phyloP scores from a whole-genome alignment of 257 asterid species.

The Nicotiana benthamiana region DNA sequence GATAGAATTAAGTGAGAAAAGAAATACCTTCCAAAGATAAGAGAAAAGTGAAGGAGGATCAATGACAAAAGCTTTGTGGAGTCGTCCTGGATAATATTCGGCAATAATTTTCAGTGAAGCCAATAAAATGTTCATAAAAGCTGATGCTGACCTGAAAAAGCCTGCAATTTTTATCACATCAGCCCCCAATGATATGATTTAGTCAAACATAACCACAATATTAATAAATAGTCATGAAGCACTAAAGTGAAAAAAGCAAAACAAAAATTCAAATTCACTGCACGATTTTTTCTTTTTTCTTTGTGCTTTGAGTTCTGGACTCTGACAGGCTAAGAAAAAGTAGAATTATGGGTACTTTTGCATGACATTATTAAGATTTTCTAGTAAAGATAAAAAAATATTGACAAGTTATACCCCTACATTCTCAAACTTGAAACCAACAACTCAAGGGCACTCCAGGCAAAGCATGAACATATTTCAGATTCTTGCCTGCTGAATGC shows the following conservation, averaged over 20 bases:
- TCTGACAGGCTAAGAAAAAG: conserved; percentile 39
- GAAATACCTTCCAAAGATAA: conserved; percentile 88
- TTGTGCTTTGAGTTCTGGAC: conserved; percentile 5
- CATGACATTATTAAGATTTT: conserved; percentile 11
- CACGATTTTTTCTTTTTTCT: conserved; percentile 5
- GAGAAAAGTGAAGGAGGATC: conserved; percentile 91
- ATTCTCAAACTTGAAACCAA: conserved; percentile 28
- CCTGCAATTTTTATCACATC: conserved; percentile 42
- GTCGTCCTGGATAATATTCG: conserved; percentile 72
- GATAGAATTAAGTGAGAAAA: neutral
- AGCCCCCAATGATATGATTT: conserved; percentile 18
- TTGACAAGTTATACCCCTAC: conserved; percentile 38
- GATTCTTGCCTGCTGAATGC: conserved; percentile 8
- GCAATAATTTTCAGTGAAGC: conserved; percentile 68
- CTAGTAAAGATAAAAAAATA: neutral
- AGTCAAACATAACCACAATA: conserved; percentile 3
- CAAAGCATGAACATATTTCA: conserved; percentile 29
- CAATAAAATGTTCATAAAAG: conserved; percentile 76
- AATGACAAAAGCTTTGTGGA: conserved; percentile 72
- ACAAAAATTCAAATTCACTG: conserved; percentile 13
- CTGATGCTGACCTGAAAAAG: conserved; percentile 93
- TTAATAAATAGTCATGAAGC: neutral
- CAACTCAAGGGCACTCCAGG: conserved; percentile 59
- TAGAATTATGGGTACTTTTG: conserved; percentile 42
- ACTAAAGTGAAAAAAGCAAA: neutral